Evolutionary conservation across 2,329 filamentous ascomycete species (phyloP).

Genomic region (Cryphonectria parasitica): DNA sequence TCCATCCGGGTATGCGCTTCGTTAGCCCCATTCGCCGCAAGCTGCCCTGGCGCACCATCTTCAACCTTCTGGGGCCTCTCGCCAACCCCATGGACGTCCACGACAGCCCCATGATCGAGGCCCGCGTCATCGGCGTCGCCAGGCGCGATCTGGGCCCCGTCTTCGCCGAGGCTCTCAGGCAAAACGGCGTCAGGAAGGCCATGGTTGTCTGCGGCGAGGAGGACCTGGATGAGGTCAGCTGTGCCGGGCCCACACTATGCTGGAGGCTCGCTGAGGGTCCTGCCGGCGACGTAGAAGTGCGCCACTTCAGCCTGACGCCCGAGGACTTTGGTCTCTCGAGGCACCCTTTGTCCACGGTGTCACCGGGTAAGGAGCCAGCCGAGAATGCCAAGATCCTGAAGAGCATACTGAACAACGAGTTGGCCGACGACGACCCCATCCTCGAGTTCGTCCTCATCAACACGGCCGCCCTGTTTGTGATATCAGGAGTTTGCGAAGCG

Average conservation of each 20-base stretch:
- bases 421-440: constrained; percentile 78
- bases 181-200: constrained; percentile 79
- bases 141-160: constrained; percentile 84
- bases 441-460: constrained; percentile 95
- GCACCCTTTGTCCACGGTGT: constrained; percentile 78
- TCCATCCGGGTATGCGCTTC: constrained; percentile 93
- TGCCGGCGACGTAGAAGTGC: constrained; percentile 58
- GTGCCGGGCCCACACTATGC: constrained; percentile 84
- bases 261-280: constrained; percentile 71
- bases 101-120: constrained; percentile 66
- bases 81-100: constrained; percentile 83
- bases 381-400: constrained; percentile 88
- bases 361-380: constrained; percentile 79
- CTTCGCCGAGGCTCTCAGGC: constrained; percentile 81
- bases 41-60: constrained; percentile 93
- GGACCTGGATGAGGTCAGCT: constrained; percentile 93
- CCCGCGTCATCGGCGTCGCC: constrained; percentile 90
- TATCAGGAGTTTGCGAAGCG: constrained; percentile 83
- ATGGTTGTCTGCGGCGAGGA: constrained; percentile 92
- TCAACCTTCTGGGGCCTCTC: constrained; percentile 93
- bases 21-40: constrained; percentile 85
- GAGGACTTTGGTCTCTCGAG: constrained; percentile 82
- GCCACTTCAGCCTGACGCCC: constrained; percentile 78
- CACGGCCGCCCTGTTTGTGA: constrained; percentile 83
- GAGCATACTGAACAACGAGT: constrained; percentile 73